Evolutionary conservation across 768 basidiomycete species (phyloP).

Genomic region (Tulasnella sp.): DNA sequence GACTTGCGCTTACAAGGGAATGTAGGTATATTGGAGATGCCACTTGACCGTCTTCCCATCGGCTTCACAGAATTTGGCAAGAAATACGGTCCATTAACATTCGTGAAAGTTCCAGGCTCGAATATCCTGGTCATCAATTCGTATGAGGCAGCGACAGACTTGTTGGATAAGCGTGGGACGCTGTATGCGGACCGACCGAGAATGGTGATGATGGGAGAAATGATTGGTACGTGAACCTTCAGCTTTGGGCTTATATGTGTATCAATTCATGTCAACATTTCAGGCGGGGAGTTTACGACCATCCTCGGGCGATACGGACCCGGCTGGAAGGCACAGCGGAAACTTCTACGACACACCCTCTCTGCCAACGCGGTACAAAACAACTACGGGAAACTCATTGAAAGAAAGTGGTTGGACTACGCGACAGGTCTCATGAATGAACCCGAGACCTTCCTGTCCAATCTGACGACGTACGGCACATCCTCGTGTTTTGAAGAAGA

Average conservation of each 20-base stretch:
- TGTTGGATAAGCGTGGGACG: slow-evolving; percentile 15
- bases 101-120: slow-evolving; percentile 6
- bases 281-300: not conserved
- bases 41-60: not conserved
- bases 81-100: slow-evolving; percentile 11
- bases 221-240: not conserved
- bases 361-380: not conserved
- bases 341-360: not conserved
- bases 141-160: slow-evolving; percentile 12
- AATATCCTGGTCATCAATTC: slow-evolving; percentile 11
- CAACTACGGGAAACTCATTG: not conserved
- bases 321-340: not conserved
- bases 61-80: slow-evolving; percentile 6
- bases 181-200: slow-evolving; percentile 17
- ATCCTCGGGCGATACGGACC: not conserved
- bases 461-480: not conserved
- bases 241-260: no score
- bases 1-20: not conserved
- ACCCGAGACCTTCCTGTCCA: not conserved
- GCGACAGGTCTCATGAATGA: not conserved
- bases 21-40: not conserved
- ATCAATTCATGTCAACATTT: not conserved
- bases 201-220: slow-evolving; percentile 12
- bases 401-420: not conserved
- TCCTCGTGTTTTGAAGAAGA: no score